A percentile compares a stretch with the other conserved stretches of the same genome.
These are phyloP conservation scores for Venturia asperata DNA, from an alignment of 2,329 filamentous ascomycete genomes.

Conservation along the genomic window DNA sequence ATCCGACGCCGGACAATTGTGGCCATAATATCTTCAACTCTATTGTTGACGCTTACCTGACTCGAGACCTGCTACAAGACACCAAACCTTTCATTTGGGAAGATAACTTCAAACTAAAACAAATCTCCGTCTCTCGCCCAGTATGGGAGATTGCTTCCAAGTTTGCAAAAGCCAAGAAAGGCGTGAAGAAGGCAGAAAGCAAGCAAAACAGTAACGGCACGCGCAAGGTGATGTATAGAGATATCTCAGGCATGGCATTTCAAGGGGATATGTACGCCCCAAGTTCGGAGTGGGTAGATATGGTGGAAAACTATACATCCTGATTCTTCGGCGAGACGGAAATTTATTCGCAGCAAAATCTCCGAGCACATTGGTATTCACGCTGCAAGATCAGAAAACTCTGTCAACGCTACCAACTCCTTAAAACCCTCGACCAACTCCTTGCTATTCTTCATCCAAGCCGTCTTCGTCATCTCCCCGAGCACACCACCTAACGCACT, in stretches of 20 bases:
- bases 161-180: background rate
- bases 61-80: background rate
- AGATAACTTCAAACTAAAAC: background rate
- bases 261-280: background rate
- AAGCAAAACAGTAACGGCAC: background rate
- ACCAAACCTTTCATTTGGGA: background rate
- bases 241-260: background rate
- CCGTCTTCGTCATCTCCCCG: no score
- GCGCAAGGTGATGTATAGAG: background rate
- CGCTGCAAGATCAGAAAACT: no score
- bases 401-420: no score
- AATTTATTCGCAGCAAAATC: no score
- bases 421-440: no score
- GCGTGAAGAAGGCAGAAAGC: background rate
- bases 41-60: background rate
- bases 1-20: background rate
- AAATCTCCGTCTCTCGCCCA: background rate
- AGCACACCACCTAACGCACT: no score
- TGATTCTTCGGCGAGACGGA: no score
- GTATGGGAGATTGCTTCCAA: background rate
- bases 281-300: background rate
- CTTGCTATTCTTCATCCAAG: no score
- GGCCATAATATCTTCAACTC: background rate
- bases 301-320: background rate
- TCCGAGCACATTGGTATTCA: no score